Evolutionary conservation across 2,329 filamentous ascomycete genomes (phyloP), one percentile per base, ranked within the genome.

Genomic region (Falciphora oryzae): DNA sequence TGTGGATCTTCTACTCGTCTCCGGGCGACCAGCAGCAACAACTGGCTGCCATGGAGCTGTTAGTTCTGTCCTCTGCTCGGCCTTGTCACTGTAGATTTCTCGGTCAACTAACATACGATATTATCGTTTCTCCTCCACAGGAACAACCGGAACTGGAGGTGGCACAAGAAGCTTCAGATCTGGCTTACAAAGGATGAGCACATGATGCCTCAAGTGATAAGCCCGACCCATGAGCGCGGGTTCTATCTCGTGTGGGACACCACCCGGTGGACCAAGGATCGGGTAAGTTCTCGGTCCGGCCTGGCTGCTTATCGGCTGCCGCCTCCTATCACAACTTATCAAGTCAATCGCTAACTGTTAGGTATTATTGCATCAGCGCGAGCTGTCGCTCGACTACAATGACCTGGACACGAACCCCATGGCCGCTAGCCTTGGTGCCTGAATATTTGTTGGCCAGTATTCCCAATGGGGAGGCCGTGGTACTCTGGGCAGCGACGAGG

Each of bases 1-100:
- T 89, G 74, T 88, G 85, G 81, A 89, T 89, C 68, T 89, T 89
- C 71, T 89, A 89, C 74, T 87, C 84, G 74, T 87, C 84, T 66
- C 85, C 87, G 10, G 79, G 82, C 59, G 86, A 89, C 70, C 71
- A 83, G 50, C 85, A 87, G 73, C 87, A 89, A 71, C 82, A 86
- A 61, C 77, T 87, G 75, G 87, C 87, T 3, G 86, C 87, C 0
- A 77, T 81, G 57, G 85, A 89, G 72, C 77, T 89, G 85, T 89
- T 76, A 75, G 84, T 61, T 50, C 4, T n/a, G 5, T 18, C 18
- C 6, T n/a, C n/a, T 22, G 10, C 44, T 25, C 44, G 44, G 18
- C 44, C 44, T 6, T 25, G 44, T 5, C 18, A n/a, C n/a, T 53
- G 44, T 25, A 28, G 25, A 11, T n/a, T 31, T 22, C 14, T 60